phyloP scores from a whole-genome alignment of 495 filamentous ascomycete species.

The Aspergillus leporis region DNA sequence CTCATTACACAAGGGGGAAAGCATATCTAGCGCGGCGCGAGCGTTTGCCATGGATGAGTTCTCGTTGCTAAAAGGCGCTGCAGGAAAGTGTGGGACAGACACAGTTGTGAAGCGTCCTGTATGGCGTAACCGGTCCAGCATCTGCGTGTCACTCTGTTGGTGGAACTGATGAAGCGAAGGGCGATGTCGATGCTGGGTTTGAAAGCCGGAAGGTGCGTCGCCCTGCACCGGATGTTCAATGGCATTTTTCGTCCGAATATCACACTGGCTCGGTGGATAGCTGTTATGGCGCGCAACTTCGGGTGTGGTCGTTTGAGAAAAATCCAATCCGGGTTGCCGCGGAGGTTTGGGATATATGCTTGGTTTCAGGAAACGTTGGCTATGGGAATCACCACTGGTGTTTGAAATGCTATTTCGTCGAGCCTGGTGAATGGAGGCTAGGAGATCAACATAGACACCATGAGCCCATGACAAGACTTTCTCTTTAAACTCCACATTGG shows the following conservation, averaged over 20 bases:
- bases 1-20: constrained; percentile 80
- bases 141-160: constrained; percentile 29
- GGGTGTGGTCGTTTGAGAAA: constrained; percentile 29
- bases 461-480: constrained; percentile 83
- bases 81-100: constrained; percentile 37
- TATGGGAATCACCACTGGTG: constrained; percentile 32
- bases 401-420: constrained; percentile 45
- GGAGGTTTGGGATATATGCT: constrained; percentile 66
- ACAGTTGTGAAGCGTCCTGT: constrained; percentile 31
- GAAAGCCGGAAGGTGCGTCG: constrained; percentile 18
- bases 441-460: constrained; percentile 80
- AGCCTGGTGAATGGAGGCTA: constrained; percentile 70
- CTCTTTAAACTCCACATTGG: constrained; percentile 71
- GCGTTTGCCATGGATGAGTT: constrained; percentile 50
- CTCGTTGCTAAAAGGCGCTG: constrained; percentile 35
- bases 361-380: constrained; percentile 47
- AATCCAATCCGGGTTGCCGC: constrained; percentile 50
- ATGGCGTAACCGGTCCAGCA: constrained; percentile 32
- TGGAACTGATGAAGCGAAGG: constrained; percentile 32
- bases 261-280: constrained; percentile 43
- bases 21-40: constrained; percentile 70
- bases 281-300: constrained; percentile 44
- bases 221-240: constrained; percentile 14
- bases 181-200: constrained; percentile 23
- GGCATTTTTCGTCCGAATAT: constrained; percentile 28